These are phyloP conservation scores for Amesomyces nigricolor DNA, from an alignment of 2,329 filamentous ascomycete genomes.

Conservation along the genomic window DNA sequence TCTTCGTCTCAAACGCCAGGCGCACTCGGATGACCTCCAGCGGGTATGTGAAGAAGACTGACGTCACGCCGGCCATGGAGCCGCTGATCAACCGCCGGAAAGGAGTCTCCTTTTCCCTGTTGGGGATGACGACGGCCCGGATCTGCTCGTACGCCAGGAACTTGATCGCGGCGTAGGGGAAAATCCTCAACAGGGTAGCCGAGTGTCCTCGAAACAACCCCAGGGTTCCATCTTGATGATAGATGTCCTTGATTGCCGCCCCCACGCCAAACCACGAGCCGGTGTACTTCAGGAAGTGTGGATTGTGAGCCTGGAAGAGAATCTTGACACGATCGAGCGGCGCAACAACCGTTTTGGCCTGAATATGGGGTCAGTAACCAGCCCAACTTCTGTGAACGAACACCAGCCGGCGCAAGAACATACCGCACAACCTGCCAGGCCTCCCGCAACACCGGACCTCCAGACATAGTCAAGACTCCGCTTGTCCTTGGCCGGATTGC, in stretches of 20 bases:
- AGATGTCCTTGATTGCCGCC: slow-evolving; percentile 80
- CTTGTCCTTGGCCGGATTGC: slow-evolving; percentile 52
- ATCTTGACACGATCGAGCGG: slow-evolving; percentile 98
- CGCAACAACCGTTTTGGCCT: slow-evolving; percentile 94
- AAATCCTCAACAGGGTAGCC: slow-evolving; percentile 87
- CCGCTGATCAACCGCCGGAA: slow-evolving; percentile 69
- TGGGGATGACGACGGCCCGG: slow-evolving; percentile 68
- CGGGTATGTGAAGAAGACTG: slow-evolving; percentile 94
- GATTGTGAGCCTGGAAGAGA: slow-evolving; percentile 92
- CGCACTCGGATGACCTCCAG: slow-evolving; percentile 89
- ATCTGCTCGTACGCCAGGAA: slow-evolving; percentile 98
- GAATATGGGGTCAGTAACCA: slow-evolving; percentile 20
- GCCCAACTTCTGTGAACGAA: no score
- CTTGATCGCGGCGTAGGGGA: slow-evolving; percentile 96
- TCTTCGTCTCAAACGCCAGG: slow-evolving; percentile 88
- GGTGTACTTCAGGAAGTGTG: slow-evolving; percentile 87
- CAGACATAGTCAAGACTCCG: slow-evolving; percentile 78
- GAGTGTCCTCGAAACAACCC: slow-evolving; percentile 93
- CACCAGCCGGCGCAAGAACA: slow-evolving; percentile 31
- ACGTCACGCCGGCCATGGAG: slow-evolving; percentile 74
- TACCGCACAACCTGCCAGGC: slow-evolving; percentile 87
- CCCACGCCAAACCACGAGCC: slow-evolving; percentile 81
- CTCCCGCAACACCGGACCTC: slow-evolving; percentile 79
- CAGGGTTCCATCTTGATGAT: slow-evolving; percentile 61
- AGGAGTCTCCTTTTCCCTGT: slow-evolving; percentile 69